Percentiles rank a stretch among this genome's conserved stretches.
Conservation (phyloP, 176 grass and related monocot species). For the Poa pratensis region DNA sequence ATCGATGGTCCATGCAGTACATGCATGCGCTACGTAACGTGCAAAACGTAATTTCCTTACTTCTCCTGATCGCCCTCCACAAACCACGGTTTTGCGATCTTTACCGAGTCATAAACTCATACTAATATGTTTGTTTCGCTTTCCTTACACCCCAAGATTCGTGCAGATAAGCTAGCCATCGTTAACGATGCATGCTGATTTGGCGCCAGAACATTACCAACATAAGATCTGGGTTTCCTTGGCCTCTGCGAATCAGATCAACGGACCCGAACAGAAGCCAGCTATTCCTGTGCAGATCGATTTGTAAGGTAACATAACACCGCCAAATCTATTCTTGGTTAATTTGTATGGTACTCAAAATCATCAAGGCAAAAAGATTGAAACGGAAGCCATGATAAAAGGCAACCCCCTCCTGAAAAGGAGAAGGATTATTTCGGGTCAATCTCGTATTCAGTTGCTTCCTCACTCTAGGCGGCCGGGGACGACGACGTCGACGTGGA, state of each 20-base stretch:
- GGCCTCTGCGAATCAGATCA: background rate
- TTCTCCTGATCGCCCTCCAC: background rate
- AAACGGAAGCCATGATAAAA: background rate
- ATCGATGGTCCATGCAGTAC: background rate
- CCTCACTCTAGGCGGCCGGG: background rate
- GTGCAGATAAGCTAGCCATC: background rate
- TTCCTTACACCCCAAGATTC: background rate
- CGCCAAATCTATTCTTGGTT: background rate
- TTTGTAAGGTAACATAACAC: background rate
- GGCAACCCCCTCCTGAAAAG: background rate
- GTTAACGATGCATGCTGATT: background rate
- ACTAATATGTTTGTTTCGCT: background rate
- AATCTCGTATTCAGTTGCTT: constrained; percentile 10
- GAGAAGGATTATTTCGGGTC: constrained; percentile 1
- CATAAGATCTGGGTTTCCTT: background rate
- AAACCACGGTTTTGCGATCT: background rate
- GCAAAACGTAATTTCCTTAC: background rate
- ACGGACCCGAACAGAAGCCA: background rate
- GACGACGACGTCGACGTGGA: background rate
- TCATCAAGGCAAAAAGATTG: background rate
- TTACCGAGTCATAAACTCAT: background rate
- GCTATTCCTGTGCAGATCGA: background rate
- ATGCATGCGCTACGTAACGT: background rate
- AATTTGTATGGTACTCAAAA: background rate
- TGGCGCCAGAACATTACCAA: constrained; percentile 2